A percentile compares a stretch with the other conserved stretches of the same genome.
These are phyloP conservation scores for Lentithecium fluviatile DNA, from an alignment of 495 filamentous ascomycete species.

Conservation along the genomic window DNA sequence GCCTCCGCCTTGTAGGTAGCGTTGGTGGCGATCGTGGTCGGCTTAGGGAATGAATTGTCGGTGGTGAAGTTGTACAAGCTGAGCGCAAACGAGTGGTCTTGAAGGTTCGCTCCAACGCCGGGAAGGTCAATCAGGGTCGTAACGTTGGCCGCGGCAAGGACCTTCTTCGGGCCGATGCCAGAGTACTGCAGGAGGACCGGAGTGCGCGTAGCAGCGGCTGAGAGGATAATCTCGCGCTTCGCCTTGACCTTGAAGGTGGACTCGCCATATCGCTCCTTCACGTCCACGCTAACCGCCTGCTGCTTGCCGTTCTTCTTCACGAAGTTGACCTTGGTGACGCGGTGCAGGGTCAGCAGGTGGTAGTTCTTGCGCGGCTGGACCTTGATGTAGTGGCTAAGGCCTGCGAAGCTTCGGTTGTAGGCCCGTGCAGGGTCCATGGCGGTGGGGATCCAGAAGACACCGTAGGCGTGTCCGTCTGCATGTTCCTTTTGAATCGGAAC, in stretches of 20 bases:
- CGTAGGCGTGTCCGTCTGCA: neutral
- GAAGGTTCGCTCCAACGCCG: constrained; percentile 13
- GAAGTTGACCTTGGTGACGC: neutral
- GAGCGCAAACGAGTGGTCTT: constrained; percentile 1
- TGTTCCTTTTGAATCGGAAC: neutral
- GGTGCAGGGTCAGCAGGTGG: constrained; percentile 2
- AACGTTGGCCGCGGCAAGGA: neutral
- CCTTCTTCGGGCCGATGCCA: constrained; percentile 14
- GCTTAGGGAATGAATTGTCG: constrained; percentile 41
- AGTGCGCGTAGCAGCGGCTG: neutral
- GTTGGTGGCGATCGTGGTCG: constrained; percentile 22
- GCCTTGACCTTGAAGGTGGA: constrained; percentile 43
- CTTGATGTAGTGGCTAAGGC: constrained; percentile 2
- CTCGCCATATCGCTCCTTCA: constrained; percentile 18
- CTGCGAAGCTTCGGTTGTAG: neutral
- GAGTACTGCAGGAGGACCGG: constrained; percentile 9
- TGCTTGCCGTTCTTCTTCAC: constrained; percentile 1
- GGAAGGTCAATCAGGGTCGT: neutral
- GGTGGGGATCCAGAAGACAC: constrained; percentile 13
- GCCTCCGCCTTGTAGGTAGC: constrained; percentile 1
- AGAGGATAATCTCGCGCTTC: constrained; percentile 50
- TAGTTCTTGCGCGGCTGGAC: neutral
- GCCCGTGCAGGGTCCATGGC: neutral
- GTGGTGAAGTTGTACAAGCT: neutral
- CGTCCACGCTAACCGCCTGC: neutral